These are phyloP conservation scores for Backusella liffmaniae DNA, from an alignment of 192 early-diverging fungal genomes.

Conservation along the genomic window DNA sequence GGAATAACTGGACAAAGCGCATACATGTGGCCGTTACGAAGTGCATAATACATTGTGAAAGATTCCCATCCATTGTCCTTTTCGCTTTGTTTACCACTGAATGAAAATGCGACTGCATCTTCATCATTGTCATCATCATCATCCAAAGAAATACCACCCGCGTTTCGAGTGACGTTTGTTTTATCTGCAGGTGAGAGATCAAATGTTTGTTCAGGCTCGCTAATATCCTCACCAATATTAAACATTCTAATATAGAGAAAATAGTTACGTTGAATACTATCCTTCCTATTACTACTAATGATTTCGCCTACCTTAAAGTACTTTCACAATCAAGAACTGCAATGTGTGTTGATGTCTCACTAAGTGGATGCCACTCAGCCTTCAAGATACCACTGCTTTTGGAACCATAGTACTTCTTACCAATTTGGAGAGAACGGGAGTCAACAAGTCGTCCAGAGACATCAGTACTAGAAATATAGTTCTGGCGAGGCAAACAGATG, in stretches of 20 bases:
- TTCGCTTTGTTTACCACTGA: conserved; percentile 20
- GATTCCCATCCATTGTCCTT: conserved; percentile 62
- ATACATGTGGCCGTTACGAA: conserved; percentile 70
- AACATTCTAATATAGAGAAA: conserved; percentile 55
- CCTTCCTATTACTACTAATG: neutral
- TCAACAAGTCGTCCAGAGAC: neutral
- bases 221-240: conserved; percentile 57
- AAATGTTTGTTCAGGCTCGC: conserved; percentile 68
- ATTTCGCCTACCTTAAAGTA: conserved; percentile 42
- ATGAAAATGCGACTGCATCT: conserved; percentile 16
- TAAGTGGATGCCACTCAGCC: conserved; percentile 80
- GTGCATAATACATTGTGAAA: conserved; percentile 67
- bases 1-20: conserved; percentile 80
- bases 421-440: conserved; percentile 31
- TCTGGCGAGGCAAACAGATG: conserved; percentile 52
- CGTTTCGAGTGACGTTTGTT: neutral
- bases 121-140: conserved; percentile 21
- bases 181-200: conserved; percentile 38
- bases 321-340: conserved; percentile 67
- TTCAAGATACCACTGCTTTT: conserved; percentile 54
- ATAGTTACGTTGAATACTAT: neutral
- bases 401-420: conserved; percentile 18
- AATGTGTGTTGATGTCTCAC: conserved; percentile 65
- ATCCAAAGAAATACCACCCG: neutral
- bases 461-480: conserved; percentile 31